phyloP scores from a whole-genome alignment of 208 protist genomes.

The Polymyxa betae region DNA sequence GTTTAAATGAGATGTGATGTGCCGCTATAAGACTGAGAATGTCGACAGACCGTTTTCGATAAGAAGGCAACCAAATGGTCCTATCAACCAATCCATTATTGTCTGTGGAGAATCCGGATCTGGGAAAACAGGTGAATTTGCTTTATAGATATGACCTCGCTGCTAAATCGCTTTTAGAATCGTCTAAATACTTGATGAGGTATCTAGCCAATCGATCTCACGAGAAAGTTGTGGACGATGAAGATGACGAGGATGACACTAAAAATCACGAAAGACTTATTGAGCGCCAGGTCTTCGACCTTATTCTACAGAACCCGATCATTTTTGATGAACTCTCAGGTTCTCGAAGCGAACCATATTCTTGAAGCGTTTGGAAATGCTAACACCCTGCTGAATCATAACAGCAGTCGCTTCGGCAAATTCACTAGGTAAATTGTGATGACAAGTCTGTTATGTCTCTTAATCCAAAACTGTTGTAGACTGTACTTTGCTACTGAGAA shows the following conservation, averaged over 20 bases:
- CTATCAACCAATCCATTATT: constrained; percentile 66
- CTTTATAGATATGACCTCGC: neutral
- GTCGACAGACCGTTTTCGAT: constrained; percentile 10
- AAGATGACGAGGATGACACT: neutral
- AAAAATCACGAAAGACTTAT: constrained; percentile 26
- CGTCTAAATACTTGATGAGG: constrained; percentile 59
- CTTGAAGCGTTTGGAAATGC: constrained; percentile 65
- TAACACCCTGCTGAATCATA: constrained; percentile 64
- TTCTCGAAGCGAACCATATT: constrained; percentile 64
- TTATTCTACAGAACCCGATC: neutral
- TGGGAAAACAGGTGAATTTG: constrained; percentile 69
- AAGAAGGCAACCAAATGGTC: neutral
- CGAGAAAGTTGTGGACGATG: neutral
- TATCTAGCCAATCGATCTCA: constrained; percentile 53
- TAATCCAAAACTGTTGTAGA: neutral
- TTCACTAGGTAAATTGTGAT: constrained; percentile 40
- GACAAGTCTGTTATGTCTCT: neutral
- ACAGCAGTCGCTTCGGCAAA: constrained; percentile 60
- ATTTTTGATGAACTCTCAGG: constrained; percentile 51
- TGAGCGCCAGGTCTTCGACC: neutral
- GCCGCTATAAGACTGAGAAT: neutral
- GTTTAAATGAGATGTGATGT: neutral
- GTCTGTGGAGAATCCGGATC: constrained; percentile 69
- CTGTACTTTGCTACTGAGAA: constrained; percentile 57
- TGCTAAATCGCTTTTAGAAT: neutral